A percentile compares a stretch with the other conserved stretches of the same genome.
Conservation (phyloP, 2,329 filamentous ascomycete species). For the Periconia macrospinosa region DNA sequence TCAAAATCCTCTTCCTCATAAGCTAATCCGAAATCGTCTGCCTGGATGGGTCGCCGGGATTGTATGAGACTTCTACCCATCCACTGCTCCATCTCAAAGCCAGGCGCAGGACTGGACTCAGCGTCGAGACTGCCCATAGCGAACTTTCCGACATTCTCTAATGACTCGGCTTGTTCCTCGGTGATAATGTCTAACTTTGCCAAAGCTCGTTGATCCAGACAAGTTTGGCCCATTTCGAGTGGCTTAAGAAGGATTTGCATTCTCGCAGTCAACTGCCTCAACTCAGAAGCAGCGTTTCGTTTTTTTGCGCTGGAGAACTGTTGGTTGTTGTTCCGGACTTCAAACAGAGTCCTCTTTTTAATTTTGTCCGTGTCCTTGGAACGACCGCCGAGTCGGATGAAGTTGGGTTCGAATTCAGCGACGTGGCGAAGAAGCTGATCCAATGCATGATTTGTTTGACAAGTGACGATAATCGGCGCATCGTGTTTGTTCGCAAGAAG, state of each 20-base stretch:
- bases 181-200: constrained; percentile 57
- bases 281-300: constrained; percentile 41
- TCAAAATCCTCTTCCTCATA: constrained; percentile 64
- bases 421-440: constrained; percentile 76
- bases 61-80: constrained; percentile 55
- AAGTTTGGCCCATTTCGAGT: constrained; percentile 12
- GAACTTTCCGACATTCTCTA: constrained; percentile 53
- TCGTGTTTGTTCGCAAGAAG: constrained; percentile 63
- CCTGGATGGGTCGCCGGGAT: constrained; percentile 48
- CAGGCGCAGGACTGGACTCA: constrained; percentile 20
- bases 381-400: constrained; percentile 70
- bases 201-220: neutral
- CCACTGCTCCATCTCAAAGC: constrained; percentile 56
- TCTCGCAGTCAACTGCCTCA: constrained; percentile 39
- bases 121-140: constrained; percentile 42
- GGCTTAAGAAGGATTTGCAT: constrained; percentile 32
- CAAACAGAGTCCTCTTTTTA: constrained; percentile 66
- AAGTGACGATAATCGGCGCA: constrained; percentile 75
- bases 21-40: constrained; percentile 56
- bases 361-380: constrained; percentile 66
- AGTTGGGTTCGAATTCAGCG: constrained; percentile 61
- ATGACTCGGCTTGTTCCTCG: constrained; percentile 63
- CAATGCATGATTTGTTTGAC: constrained; percentile 88
- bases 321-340: constrained; percentile 51
- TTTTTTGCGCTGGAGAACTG: constrained; percentile 43